Percentiles rank a stretch among this genome's conserved stretches.
Conservation (phyloP, 1,284 basidiomycete genomes). For the Inonotus hispidus region DNA sequence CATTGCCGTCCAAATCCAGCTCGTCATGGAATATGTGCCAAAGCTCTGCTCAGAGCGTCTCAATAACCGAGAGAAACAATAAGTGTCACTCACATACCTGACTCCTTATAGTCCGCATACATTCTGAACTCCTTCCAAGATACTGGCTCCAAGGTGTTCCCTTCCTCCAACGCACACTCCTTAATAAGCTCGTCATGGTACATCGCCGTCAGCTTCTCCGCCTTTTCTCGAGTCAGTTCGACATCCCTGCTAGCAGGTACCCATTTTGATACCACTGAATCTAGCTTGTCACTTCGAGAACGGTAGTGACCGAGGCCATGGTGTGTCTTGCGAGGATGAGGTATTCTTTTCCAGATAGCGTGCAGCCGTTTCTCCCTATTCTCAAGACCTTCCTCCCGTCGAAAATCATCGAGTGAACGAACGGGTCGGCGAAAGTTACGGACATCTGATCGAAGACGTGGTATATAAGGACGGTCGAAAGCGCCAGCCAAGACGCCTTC, state of each 20-base stretch:
- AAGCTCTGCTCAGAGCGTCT: constrained; percentile 48
- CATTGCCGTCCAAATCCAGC: constrained; percentile 83
- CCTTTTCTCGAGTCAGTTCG: constrained; percentile 59
- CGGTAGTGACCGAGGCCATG: constrained; percentile 16
- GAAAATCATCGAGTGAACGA: constrained; percentile 54
- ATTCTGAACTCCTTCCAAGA: constrained; percentile 76
- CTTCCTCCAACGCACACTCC: constrained; percentile 49
- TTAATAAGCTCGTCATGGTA: constrained; percentile 78
- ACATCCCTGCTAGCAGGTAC: constrained; percentile 27
- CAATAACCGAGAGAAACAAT: neutral
- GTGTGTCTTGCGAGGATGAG: constrained; percentile 25
- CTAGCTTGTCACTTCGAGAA: constrained; percentile 24
- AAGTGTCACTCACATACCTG: constrained; percentile 44
- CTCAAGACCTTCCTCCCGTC: constrained; percentile 55
- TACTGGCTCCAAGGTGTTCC: constrained; percentile 39
- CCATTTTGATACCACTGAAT: constrained; percentile 26
- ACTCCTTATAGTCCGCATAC: constrained; percentile 75
- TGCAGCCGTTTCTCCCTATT: constrained; percentile 52
- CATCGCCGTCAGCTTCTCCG: constrained; percentile 58
- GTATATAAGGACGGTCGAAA: constrained; percentile 50
- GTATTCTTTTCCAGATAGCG: constrained; percentile 57
- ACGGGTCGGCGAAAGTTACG: constrained; percentile 36
- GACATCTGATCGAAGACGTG: constrained; percentile 52
- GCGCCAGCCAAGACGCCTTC: constrained; percentile 47
- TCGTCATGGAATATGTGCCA: constrained; percentile 89